Base-by-base conservation (phyloP, 163 green algal genomes). In the Chlamydomonas reinhardtii region DNA sequence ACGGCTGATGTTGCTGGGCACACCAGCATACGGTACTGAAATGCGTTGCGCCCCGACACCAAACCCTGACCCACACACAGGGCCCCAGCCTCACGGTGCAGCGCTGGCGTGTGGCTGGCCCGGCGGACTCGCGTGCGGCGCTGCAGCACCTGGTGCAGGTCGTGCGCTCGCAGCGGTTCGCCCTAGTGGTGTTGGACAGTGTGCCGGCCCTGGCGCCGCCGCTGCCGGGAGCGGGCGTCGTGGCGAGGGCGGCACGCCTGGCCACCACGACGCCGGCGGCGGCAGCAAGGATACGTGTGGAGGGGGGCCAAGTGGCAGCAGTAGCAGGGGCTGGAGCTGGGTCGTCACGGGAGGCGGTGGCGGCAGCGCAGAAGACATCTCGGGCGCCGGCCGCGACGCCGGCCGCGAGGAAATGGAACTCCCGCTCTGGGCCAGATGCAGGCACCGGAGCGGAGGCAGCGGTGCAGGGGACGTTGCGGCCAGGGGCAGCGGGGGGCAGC, bases 111-210 rank as follows among this genome's bases (percentile, higher is more conserved):
- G 34, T 84, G 66, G 22, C 8, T 14, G 43, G 19, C 20, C 2
- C 48, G 5, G 48, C 65, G 8, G 77, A 84, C 77, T 76, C 65
- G 12, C 17, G 24, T 8, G 48, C 52, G 4, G 68, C 52, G 16
- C 68, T 85, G 48, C 27, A 77, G 68, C 17, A 71, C 12, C 32
- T 77, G 25, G 68, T 85, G 43, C 24, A 25, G 32, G 15, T 20
- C 14, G 79, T 85, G 12, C 68, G 79, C 5, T 64, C 27, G 27
- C 79, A 85, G 68, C 61, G 11, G 25, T 77, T 73, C 68, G 52
- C 16, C 11, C 52, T 85, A 34, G 79, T 85, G 25, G 52, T 85
- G 15, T 69, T 85, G 79, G 79, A 85, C 34, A 22, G 34, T 11
- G 68, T 85, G 24, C 20, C 66, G 22, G 79, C 29, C 5, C 68